Evolutionary conservation across 176 grass and related monocot genomes (phyloP), one percentile per base, ranked within the genome.

Genomic region (Lolium rigidum): DNA sequence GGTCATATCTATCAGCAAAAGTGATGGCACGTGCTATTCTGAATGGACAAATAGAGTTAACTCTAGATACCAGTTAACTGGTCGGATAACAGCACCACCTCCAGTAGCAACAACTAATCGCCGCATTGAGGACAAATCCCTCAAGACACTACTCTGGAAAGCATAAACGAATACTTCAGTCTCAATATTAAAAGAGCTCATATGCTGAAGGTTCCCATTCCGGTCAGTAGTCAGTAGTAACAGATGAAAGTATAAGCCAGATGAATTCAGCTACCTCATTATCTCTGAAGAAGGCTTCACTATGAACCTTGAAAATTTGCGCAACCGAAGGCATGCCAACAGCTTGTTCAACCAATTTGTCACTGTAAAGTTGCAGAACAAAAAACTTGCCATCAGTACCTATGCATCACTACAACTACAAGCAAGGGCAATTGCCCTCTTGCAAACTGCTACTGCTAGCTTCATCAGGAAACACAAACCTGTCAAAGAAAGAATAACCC

Each of bases 51-150:
- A 37, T 25, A 44, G 39, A 44, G 43, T 74, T 2, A 70, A 48
- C 14, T 83, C 51, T 22, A 78, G 35, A 67, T 99, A 99, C 97
- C 97, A 99, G 84, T 99, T 99, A 84, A 92, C 76, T 70, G 97
- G 94, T 28, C 97, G 92, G 83, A 99, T 94, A 82, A 99, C 97
- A 61, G 94, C 97, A 48, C 94, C 97, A 75, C 97, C 97, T 55
- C 97, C 97, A 28, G 97, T 99, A 24, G 97, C 97, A 80, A 99
- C 94, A 93, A 99, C 94, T 86, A 99, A 91, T 37, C 92, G 92
- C 26, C 64, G 80, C 97, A 96, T 96, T 16, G 90, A 92, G 41
- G 97, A 96, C 82, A 99, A 90, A 76, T 96, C 97, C 77, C 83
- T 92, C 59, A 99, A 80, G 31, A 99, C 97, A 69, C 91, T 84